phyloP scores from a whole-genome alignment of 805 yeast genomes.

The Zygosaccharomyces lentus region DNA sequence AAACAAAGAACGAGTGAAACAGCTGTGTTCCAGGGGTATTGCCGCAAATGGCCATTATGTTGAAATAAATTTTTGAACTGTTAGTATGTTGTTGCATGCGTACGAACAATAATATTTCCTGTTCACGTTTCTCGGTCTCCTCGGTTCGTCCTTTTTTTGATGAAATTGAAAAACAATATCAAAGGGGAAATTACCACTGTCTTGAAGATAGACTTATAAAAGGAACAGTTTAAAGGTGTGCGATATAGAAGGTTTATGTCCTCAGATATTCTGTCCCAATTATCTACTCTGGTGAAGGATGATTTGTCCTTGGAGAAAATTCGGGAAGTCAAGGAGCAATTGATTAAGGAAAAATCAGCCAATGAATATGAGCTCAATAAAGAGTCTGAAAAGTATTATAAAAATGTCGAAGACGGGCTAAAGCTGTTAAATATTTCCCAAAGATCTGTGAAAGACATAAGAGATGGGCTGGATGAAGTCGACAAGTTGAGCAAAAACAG shows the following conservation, averaged over 20 bases:
- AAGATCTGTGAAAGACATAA: conserved; percentile 48
- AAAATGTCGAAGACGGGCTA: conserved; percentile 46
- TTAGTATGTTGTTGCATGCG: too few relatives aligned
- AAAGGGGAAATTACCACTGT: background rate
- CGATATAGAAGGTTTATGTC: conserved; percentile 12
- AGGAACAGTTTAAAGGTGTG: background rate
- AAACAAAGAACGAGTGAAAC: too few relatives aligned
- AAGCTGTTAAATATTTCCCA: conserved; percentile 38
- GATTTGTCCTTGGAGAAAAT: conserved; percentile 54
- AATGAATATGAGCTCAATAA: conserved; percentile 71
- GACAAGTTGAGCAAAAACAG: conserved; percentile 51
- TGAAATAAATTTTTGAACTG: too few relatives aligned
- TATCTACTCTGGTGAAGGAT: conserved; percentile 35
- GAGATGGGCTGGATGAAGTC: conserved; percentile 43
- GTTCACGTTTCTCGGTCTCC: too few relatives aligned
- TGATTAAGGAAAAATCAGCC: conserved; percentile 65
- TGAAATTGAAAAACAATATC: background rate
- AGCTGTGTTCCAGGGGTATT: too few relatives aligned
- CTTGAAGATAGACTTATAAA: background rate
- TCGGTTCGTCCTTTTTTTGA: too few relatives aligned
- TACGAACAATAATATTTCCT: too few relatives aligned
- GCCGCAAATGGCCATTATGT: too few relatives aligned
- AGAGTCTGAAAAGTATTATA: conserved; percentile 62
- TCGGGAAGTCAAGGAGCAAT: conserved; percentile 47
- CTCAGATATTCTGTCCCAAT: conserved; percentile 26